Base-by-base conservation (phyloP, 202 grass and related monocot species). In the Bolboschoenoplectus hybrid region DNA sequence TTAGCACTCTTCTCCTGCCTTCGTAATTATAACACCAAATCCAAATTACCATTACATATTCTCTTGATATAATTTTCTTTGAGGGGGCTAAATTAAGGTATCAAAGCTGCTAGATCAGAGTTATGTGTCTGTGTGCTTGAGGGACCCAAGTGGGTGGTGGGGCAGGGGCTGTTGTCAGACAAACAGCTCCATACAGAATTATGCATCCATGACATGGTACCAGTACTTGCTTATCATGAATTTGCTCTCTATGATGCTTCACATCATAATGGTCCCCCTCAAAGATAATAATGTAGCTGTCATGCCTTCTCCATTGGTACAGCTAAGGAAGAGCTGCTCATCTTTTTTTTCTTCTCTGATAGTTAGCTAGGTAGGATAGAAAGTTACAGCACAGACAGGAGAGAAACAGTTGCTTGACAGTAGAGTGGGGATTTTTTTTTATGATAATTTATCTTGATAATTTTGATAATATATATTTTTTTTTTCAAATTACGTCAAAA, bases 191-290 rank as follows among this genome's bases (percentile, higher is more conserved):
- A 73, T 73, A 9, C 69, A 73, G 32, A 50, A 79, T 79, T 79
- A 58, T 79, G 40, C 35, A 40, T 67, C 12, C 40, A 47, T 20
- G 34, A 41, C 5, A 5, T 38, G 51, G 74, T 79, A 79, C 75
- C 45, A 6, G 75, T 79, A 58, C 75, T 58, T 41, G 32, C 60
- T 79, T 79, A 58, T 79, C 46, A 52, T 75, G 9, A 74, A 74
- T 74, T 74, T 51, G 71, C 71, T 13, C 44, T 74, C 71, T 74
- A 35, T 75, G 71, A 52, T 75, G 46, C 46, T 75, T 75, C 71
- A 75, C 71, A 75, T 35, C 46, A 47, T n/a, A 35, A 0, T 35
- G 71, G 71, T 60, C 52, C 51, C n/a, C 74, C 12, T 78, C 1
- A 53, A n/a, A 45, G 3, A 45, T 9, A n/a, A n/a, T 26, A 32